Conservation (phyloP, 2,329 filamentous ascomycete species). For the Xylaria sp. region DNA sequence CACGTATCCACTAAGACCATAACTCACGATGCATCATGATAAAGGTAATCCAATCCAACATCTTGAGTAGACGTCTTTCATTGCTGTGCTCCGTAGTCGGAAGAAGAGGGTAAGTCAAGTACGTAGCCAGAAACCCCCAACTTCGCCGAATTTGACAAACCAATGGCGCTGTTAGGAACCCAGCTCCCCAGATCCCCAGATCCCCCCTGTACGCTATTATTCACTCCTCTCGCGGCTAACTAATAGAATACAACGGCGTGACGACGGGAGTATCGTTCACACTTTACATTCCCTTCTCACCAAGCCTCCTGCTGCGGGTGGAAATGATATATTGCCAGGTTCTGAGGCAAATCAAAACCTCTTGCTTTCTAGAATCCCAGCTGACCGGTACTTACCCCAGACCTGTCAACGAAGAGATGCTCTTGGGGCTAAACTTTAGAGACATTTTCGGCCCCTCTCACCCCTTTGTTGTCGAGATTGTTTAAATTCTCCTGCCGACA, state of each 20-base stretch:
- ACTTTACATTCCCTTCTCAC: conserved; percentile 5
- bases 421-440: neutral
- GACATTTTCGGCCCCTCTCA: neutral
- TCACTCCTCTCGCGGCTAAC: neutral
- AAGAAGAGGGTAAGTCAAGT: too few species aligned
- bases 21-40: too few species aligned
- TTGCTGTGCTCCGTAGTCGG: too few species aligned
- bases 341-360: conserved; percentile 8
- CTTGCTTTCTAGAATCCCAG: conserved; percentile 1
- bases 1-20: neutral
- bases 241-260: conserved; percentile 17
- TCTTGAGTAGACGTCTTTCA: too few species aligned
- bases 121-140: too few species aligned
- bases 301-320: neutral
- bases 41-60: too few species aligned
- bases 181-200: too few species aligned
- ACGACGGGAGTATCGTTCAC: conserved; percentile 2
- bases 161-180: too few species aligned
- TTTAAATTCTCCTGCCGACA: conserved; percentile 5
- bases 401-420: conserved; percentile 14
- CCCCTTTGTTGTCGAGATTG: neutral
- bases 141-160: too few species aligned
- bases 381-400: neutral
- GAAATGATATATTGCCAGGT: neutral
- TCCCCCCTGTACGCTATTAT: conserved; percentile 5